A percentile compares a stretch with the other conserved stretches of the same genome.
These are phyloP conservation scores for Gardenia jasminoides DNA, from an alignment of 257 asterid species.

Conservation along the genomic window DNA sequence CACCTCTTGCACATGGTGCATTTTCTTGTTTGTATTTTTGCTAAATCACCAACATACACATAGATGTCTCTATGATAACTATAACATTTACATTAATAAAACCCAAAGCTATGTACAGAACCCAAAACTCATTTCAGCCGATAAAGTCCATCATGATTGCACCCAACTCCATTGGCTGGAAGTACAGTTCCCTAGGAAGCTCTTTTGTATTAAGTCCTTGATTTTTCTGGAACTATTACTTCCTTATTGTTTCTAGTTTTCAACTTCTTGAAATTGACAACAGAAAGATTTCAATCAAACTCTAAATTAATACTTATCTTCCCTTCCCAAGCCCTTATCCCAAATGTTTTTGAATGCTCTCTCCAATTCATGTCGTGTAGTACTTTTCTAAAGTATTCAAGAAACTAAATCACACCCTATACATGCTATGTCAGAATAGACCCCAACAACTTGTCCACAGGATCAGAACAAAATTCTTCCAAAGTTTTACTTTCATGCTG, in stretches of 20 bases:
- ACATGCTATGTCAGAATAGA: neutral
- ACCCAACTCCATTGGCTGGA: no score
- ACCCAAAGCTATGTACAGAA: neutral
- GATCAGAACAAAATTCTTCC: no score
- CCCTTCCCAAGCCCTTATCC: neutral
- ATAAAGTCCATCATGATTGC: no score
- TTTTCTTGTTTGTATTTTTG: neutral
- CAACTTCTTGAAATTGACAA: neutral
- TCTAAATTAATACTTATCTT: neutral
- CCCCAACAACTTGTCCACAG: neutral
- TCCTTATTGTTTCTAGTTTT: no score
- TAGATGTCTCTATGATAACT: neutral
- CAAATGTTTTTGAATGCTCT: neutral
- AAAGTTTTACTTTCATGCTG: no score
- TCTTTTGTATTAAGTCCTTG: no score
- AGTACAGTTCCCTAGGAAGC: no score
- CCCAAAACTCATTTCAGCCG: no score
- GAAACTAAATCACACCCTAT: neutral
- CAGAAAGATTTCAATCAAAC: neutral
- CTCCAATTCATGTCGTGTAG: neutral
- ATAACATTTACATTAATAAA: neutral
- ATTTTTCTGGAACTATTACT: no score
- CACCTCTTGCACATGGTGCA: constrained; percentile 8
- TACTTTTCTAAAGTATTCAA: neutral
- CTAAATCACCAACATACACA: neutral